These are phyloP conservation scores for Magnaporthiopsis rhizophila DNA, from an alignment of 2,329 filamentous ascomycete species.

Conservation along the genomic window DNA sequence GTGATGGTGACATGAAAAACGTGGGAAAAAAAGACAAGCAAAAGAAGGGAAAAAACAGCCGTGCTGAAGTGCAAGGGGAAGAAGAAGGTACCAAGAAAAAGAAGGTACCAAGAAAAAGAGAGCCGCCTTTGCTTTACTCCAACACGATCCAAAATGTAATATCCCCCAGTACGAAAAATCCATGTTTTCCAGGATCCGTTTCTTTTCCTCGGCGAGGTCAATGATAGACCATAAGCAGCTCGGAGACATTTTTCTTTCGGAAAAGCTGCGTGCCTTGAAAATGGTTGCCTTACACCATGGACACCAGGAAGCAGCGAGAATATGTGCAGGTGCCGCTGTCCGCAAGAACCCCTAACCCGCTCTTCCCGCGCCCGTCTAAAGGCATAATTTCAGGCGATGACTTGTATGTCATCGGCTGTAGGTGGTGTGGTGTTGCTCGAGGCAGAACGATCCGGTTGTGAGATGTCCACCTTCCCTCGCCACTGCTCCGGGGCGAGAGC, in stretches of 20 bases:
- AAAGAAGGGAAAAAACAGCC: background rate
- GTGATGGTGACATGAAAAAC: background rate
- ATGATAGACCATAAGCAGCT: background rate
- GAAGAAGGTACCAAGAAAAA: slow-evolving; percentile 1
- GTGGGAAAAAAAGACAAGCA: background rate
- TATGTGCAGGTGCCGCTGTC: background rate
- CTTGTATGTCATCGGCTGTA: background rate
- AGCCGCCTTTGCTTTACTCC: background rate
- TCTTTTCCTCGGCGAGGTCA: background rate
- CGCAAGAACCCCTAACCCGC: background rate
- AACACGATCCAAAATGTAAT: background rate
- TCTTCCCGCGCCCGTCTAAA: background rate
- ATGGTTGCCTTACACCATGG: background rate
- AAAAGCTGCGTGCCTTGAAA: background rate
- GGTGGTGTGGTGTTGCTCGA: background rate
- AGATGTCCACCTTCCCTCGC: background rate
- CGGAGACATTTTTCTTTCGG: background rate
- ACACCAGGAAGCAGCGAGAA: background rate
- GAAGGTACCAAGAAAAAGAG: slow-evolving; percentile 1
- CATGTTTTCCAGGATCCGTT: background rate
- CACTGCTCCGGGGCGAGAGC: too few species aligned
- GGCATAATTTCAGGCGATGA: background rate
- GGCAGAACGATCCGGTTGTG: background rate
- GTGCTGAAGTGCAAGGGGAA: background rate
- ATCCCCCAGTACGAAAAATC: background rate